phyloP scores from a whole-genome alignment of 2,329 filamentous ascomycete species.

The Coniochaeta sp. region DNA sequence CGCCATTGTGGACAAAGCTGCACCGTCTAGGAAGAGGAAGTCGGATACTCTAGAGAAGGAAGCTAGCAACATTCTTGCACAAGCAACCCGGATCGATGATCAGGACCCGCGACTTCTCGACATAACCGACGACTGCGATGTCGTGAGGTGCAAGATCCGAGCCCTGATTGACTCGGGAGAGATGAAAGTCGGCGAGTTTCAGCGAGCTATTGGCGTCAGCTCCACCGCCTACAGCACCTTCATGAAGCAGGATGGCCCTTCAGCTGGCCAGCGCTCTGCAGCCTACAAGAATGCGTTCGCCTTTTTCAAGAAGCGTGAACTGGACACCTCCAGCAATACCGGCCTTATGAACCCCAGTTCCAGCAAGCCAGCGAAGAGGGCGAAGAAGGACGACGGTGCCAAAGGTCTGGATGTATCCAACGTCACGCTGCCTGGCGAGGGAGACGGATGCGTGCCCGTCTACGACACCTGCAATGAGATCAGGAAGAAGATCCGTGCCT shows the following conservation, averaged over 20 bases:
- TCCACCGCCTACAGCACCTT: constrained; percentile 33
- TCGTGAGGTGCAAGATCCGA: constrained; percentile 17
- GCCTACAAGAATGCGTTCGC: constrained; percentile 26
- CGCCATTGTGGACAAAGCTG: neutral
- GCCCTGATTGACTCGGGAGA: constrained; percentile 42
- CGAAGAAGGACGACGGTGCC: neutral
- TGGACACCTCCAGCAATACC: constrained; percentile 13
- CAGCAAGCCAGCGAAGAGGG: neutral
- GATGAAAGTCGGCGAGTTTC: constrained; percentile 42
- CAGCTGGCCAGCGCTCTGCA: constrained; percentile 24
- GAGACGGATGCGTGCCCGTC: constrained; percentile 33
- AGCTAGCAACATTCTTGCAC: neutral
- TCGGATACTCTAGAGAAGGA: neutral
- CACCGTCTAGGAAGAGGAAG: neutral
- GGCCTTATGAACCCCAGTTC: neutral
- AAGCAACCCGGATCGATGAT: neutral
- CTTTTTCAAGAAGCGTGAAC: constrained; percentile 45
- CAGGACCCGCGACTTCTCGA: constrained; percentile 3
- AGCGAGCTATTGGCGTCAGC: constrained; percentile 35
- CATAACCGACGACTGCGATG: constrained; percentile 4
- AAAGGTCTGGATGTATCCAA: constrained; percentile 13
- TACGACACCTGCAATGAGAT: constrained; percentile 53
- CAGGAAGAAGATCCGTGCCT: constrained; percentile 45
- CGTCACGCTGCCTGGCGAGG: constrained; percentile 35
- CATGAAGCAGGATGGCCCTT: constrained; percentile 37